Evolutionary conservation across 129 eudicot genomes (phyloP), one percentile per base, ranked within the genome.

Genomic region (Daucus carota): DNA sequence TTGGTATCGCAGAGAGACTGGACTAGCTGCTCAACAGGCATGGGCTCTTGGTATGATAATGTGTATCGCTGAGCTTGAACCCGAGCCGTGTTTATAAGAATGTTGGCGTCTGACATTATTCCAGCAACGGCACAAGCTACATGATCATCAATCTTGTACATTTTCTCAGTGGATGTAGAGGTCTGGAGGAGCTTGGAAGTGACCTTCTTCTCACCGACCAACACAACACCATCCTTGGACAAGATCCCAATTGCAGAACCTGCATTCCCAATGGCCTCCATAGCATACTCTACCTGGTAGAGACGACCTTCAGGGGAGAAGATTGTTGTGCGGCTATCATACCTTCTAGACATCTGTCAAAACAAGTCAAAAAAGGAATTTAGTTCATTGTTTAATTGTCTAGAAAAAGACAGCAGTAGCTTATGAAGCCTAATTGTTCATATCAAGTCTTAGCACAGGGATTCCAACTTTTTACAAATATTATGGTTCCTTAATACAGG

Each of bases 231-330:
- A 33, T 89, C 96, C 79, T 85, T 92, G 52, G 96, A 82, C 74
- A 92, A 79, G 34, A 92, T 87, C 2, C 97, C 96, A 20, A 92
- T 87, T 69, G 96, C 97, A 26, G 92, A 89, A n/a, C 96, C 96
- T n/a, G 97, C 97, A 50, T 92, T 92, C 48, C 97, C 97, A 22
- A 92, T 92, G 74, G 97, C 97, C 74, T 92, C 97, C 97, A 92
- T 89, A 38, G 97, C 97, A 73, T 89, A 92, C 76, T 92, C 97
- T 24, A 92, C 97, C 60, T 92, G 96, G 88, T 92, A 92, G 54
- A 92, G 92, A 76, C 97, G 96, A 6, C 97, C 97, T 77, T 92
- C 97, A 7, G 96, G 97, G 62, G 96, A 92, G 86, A 89, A 92
- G 89, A 92, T 92, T 29, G 97, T 92, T 57, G 97, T 92, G 24